Evolutionary conservation across 257 asterid species (phyloP).

Genomic region (Przewalskia tangutica): DNA sequence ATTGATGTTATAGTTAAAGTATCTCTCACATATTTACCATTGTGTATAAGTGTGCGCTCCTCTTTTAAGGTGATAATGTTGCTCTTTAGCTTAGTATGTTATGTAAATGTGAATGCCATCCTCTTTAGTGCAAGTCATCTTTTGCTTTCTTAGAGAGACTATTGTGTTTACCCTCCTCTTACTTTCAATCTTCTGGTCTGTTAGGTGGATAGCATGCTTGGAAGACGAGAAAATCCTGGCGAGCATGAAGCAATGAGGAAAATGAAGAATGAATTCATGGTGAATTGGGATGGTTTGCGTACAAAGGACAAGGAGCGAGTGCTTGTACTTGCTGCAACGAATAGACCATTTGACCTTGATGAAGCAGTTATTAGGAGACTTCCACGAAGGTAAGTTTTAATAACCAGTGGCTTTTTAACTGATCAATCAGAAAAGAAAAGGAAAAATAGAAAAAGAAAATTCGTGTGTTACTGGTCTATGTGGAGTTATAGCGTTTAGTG

Average conservation of each 20-base stretch:
- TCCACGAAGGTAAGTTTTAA: slow-evolving; percentile 50
- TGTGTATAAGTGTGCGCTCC: neutral
- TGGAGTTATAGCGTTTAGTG: neutral
- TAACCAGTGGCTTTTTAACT: neutral
- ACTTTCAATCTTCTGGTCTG: neutral
- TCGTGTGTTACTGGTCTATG: neutral
- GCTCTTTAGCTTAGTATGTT: neutral
- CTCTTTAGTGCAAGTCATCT: neutral
- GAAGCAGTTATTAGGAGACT: slow-evolving; percentile 97
- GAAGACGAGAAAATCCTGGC: slow-evolving; percentile 92
- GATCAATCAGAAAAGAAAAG: neutral
- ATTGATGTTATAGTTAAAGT: neutral
- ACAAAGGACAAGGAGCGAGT: slow-evolving; percentile 95
- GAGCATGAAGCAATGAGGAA: slow-evolving; percentile 98
- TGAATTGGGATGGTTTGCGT: slow-evolving; percentile 91
- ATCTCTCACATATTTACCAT: neutral
- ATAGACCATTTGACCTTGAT: slow-evolving; percentile 94
- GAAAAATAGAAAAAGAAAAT: neutral
- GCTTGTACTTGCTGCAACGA: slow-evolving; percentile 87
- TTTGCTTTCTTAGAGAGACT: neutral
- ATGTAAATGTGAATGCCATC: neutral
- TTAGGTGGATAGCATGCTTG: slow-evolving; percentile 94
- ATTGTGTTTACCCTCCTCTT: neutral
- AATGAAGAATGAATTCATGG: slow-evolving; percentile 95
- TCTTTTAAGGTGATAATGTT: neutral